Evolutionary conservation across 805 yeast genomes (phyloP).

Genomic region (Candida awuae): DNA sequence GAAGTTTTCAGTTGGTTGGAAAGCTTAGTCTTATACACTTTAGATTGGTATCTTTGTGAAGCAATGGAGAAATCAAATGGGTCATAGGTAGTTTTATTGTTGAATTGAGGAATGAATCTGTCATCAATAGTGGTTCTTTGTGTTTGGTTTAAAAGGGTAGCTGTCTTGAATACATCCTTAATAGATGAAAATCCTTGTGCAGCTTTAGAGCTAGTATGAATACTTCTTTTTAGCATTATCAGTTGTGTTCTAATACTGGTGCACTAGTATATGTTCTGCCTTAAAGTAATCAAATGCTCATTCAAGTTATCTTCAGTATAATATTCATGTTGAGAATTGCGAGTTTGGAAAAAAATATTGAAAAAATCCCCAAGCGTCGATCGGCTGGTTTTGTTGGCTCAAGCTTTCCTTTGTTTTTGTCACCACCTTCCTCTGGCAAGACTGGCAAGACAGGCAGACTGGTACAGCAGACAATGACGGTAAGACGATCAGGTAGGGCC

Average conservation of each 20-base stretch:
- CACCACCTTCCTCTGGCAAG: too few species aligned
- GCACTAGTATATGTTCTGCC: too few species aligned
- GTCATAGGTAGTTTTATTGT: slow-evolving; percentile 52
- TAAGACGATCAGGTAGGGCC: slow-evolving; percentile 20
- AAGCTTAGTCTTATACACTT: slow-evolving; percentile 15
- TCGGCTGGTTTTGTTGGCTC: too few species aligned
- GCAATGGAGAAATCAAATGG: slow-evolving; percentile 74
- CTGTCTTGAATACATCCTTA: slow-evolving; percentile 6
- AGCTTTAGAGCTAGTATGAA: slow-evolving; percentile 1
- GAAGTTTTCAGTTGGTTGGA: slow-evolving; percentile 24
- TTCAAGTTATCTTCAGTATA: too few species aligned
- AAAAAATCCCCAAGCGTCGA: too few species aligned
- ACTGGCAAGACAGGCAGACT: too few species aligned
- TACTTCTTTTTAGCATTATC: slow-evolving; percentile 3
- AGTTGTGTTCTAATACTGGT: too few species aligned
- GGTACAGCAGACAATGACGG: not conserved
- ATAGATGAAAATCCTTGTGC: slow-evolving; percentile 1
- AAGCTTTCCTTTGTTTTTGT: too few species aligned
- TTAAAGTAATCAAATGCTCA: too few species aligned
- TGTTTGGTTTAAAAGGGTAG: slow-evolving; percentile 4
- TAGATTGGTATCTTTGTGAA: slow-evolving; percentile 43
- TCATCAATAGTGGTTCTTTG: slow-evolving; percentile 14
- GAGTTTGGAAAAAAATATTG: too few species aligned
- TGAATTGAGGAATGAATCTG: slow-evolving; percentile 33
- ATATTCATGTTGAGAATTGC: too few species aligned